These are phyloP conservation scores for Ophiocordyceps polyrhachis-furcata DNA, from an alignment of 2,329 filamentous ascomycete species.

Conservation along the genomic window DNA sequence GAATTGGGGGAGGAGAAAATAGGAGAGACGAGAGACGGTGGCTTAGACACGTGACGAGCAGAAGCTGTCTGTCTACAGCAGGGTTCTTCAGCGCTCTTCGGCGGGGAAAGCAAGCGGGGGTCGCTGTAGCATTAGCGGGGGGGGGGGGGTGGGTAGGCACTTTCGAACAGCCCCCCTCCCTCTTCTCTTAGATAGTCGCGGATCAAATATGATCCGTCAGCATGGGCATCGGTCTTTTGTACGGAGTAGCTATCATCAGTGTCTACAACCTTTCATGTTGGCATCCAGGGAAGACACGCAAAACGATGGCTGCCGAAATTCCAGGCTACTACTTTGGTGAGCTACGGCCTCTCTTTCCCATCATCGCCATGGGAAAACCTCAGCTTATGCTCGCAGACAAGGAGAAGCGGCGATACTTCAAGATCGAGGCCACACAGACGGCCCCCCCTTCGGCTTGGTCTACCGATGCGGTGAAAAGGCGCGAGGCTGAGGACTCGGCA, in stretches of 20 bases:
- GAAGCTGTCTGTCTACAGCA: too few relatives aligned
- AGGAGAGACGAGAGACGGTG: neutral
- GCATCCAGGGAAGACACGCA: neutral
- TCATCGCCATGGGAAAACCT: neutral
- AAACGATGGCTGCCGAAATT: neutral
- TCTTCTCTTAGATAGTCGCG: too few relatives aligned
- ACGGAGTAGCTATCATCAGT: too few relatives aligned
- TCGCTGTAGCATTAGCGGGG: too few relatives aligned
- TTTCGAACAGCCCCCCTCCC: too few relatives aligned
- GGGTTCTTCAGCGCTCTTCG: too few relatives aligned
- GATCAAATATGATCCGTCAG: too few relatives aligned
- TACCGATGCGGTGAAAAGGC: conserved; percentile 36
- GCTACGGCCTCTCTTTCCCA: neutral
- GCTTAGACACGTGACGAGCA: neutral
- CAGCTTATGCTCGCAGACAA: conserved; percentile 18
- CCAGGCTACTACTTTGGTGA: neutral
- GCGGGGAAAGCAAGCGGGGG: too few relatives aligned
- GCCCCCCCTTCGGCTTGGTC: conserved; percentile 36
- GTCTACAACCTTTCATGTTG: neutral
- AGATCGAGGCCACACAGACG: conserved; percentile 38
- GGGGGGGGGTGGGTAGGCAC: too few relatives aligned
- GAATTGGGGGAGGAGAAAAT: neutral
- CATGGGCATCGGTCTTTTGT: too few relatives aligned
- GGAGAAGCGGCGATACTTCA: conserved; percentile 48
- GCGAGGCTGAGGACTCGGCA: conserved; percentile 24